Percentiles rank a stretch among this genome's conserved stretches.
These are phyloP conservation scores for Ceratobasidium sp. DNA, from an alignment of 1,284 basidiomycete species.

Conservation along the genomic window DNA sequence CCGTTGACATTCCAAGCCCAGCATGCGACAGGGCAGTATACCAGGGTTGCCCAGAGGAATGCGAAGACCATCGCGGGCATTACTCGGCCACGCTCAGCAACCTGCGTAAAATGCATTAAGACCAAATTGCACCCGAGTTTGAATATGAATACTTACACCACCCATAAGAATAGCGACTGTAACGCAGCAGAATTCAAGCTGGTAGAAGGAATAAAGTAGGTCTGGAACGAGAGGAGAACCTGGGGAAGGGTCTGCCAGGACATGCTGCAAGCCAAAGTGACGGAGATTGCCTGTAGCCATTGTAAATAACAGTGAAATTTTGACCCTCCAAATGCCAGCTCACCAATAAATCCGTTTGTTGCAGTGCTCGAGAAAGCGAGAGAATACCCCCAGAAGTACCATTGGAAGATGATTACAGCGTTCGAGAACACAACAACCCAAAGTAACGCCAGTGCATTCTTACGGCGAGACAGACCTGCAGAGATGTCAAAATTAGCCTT, in stretches of 20 bases:
- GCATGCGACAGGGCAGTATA: conserved; percentile 84
- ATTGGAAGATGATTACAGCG: conserved; percentile 89
- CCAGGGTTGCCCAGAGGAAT: conserved; percentile 88
- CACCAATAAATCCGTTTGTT: conserved; percentile 83
- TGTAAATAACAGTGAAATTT: not conserved
- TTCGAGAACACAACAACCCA: conserved; percentile 80
- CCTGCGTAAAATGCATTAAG: conserved; percentile 63
- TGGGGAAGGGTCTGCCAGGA: conserved; percentile 82
- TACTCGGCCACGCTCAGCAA: conserved; percentile 90
- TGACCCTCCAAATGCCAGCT: conserved; percentile 53
- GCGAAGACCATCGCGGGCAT: conserved; percentile 90
- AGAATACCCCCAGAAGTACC: conserved; percentile 90
- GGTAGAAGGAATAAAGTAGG: conserved; percentile 86
- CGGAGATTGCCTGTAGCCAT: conserved; percentile 58
- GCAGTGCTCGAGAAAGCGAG: conserved; percentile 84
- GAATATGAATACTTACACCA: conserved; percentile 54
- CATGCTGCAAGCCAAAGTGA: conserved; percentile 77
- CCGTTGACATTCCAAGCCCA: conserved; percentile 85
- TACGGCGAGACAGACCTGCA: conserved; percentile 62
- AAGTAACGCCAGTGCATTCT: conserved; percentile 73
- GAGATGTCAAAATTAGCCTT: conserved; percentile 62
- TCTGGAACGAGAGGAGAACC: conserved; percentile 79
- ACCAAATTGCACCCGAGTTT: conserved; percentile 59
- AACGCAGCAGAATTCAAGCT: conserved; percentile 89
- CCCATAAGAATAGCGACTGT: conserved; percentile 82